phyloP scores from a whole-genome alignment of 352 stramenopile genomes.

The Phytophthora sansomeana region DNA sequence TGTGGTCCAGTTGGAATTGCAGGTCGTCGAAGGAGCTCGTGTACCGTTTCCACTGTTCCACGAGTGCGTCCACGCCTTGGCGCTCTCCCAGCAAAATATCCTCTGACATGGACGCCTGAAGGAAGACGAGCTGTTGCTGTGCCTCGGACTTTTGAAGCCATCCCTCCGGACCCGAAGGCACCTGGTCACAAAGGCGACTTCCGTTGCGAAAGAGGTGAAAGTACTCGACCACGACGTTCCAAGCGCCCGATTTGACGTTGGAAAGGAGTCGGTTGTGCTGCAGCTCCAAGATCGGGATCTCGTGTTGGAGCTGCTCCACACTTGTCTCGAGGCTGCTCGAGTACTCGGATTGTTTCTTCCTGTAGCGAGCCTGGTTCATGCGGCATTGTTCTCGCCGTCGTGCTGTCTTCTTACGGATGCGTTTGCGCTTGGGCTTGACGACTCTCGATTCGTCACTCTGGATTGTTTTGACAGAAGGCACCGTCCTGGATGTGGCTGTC shows the following conservation, averaged over 20 bases:
- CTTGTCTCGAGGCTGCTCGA: slow-evolving; percentile 24
- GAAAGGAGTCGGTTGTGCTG: slow-evolving; percentile 21
- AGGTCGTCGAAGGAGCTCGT: slow-evolving; percentile 40
- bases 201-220: slow-evolving; percentile 38
- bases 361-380: slow-evolving; percentile 55
- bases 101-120: slow-evolving; percentile 27
- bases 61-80: slow-evolving; percentile 11
- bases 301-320: slow-evolving; percentile 26
- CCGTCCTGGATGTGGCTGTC: background rate
- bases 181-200: background rate
- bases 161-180: slow-evolving; percentile 6
- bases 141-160: slow-evolving; percentile 34
- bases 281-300: slow-evolving; percentile 35
- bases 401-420: slow-evolving; percentile 50
- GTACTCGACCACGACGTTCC: slow-evolving; percentile 26
- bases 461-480: slow-evolving; percentile 12
- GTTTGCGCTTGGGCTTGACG: slow-evolving; percentile 35
- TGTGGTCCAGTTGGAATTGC: slow-evolving; percentile 36
- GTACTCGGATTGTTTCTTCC: slow-evolving; percentile 41
- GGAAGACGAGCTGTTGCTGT: slow-evolving; percentile 36
- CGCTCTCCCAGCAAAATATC: slow-evolving; percentile 31
- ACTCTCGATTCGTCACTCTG: background rate
- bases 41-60: slow-evolving; percentile 39
- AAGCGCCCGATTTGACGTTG: slow-evolving; percentile 7
- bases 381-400: slow-evolving; percentile 58